A percentile compares a stretch with the other conserved stretches of the same genome.
phyloP scores from a whole-genome alignment of 1,284 basidiomycete genomes.

The Malassezia vespertilionis region DNA sequence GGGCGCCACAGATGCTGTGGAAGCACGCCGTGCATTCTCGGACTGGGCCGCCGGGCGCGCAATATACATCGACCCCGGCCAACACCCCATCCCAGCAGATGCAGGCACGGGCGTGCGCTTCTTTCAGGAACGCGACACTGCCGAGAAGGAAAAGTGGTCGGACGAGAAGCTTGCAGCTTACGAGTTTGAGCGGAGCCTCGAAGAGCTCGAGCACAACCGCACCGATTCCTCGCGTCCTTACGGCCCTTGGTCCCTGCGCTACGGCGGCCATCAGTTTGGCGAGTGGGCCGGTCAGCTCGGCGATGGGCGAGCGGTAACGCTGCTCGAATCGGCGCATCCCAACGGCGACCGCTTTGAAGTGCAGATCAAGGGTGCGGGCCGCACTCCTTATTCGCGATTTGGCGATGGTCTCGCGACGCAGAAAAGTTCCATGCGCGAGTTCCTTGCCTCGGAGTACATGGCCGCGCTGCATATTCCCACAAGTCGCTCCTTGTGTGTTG shows the following conservation, averaged over 20 bases:
- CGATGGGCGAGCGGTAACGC: constrained; percentile 81
- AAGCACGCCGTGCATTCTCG: constrained; percentile 11
- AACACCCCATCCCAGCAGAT: neutral
- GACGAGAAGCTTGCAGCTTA: neutral
- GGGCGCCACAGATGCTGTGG: neutral
- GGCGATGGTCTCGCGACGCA: constrained; percentile 89
- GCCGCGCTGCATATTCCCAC: constrained; percentile 76
- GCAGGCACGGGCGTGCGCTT: constrained; percentile 26
- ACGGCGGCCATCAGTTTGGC: constrained; percentile 63
- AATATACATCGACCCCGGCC: constrained; percentile 1
- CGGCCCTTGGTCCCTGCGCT: constrained; percentile 39
- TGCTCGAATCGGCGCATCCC: constrained; percentile 60
- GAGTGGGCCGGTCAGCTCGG: constrained; percentile 91
- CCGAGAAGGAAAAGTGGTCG: neutral
- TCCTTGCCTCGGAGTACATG: constrained; percentile 58
- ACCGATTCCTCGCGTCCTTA: constrained; percentile 14
- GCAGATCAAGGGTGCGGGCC: constrained; percentile 84
- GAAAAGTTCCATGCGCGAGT: constrained; percentile 84
- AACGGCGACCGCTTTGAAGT: constrained; percentile 54
- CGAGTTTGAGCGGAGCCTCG: neutral
- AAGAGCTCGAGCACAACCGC: neutral
- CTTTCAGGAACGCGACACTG: constrained; percentile 15
- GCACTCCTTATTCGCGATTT: constrained; percentile 80
- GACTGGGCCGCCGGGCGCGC: constrained; percentile 18
- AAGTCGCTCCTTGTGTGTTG: constrained; percentile 71